Evolutionary conservation across 208 protist genomes (phyloP).

Genomic region (Trypanosoma brucei): DNA sequence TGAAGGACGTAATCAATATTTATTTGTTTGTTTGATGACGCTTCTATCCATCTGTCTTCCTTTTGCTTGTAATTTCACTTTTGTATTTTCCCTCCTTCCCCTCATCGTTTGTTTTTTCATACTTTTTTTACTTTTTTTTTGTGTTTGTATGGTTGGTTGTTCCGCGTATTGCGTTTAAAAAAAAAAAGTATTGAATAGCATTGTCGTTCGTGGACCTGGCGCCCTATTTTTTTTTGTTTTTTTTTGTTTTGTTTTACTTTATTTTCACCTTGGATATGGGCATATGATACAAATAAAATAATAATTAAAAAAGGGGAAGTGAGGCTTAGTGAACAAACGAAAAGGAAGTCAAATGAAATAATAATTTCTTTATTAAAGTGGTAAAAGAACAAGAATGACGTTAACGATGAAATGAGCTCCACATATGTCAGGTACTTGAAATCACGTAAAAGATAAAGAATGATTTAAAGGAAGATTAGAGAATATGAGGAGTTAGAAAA

Average conservation of each 20-base stretch:
- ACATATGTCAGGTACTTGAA: not conserved
- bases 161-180: not conserved
- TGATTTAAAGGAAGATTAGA: not conserved
- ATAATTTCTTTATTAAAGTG: not conserved
- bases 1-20: not conserved
- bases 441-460: not conserved
- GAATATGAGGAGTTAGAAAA: not conserved
- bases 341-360: not conserved
- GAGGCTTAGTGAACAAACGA: not conserved
- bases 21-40: not conserved
- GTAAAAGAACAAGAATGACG: too few relatives aligned
- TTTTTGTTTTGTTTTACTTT: not conserved
- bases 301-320: not conserved
- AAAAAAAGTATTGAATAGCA: not conserved
- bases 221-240: conserved; percentile 3
- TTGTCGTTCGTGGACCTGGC: not conserved
- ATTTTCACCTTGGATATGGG: not conserved
- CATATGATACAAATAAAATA: not conserved
- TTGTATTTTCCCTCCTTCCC: not conserved
- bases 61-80: not conserved
- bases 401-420: too few relatives aligned
- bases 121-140: not conserved
- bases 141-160: too few relatives aligned
- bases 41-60: not conserved
- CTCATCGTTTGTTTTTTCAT: not conserved